Percentiles rank a stretch among this genome's conserved stretches.
These are phyloP conservation scores for Argentina anserina DNA, from an alignment of 306 rosid genomes.

Conservation along the genomic window DNA sequence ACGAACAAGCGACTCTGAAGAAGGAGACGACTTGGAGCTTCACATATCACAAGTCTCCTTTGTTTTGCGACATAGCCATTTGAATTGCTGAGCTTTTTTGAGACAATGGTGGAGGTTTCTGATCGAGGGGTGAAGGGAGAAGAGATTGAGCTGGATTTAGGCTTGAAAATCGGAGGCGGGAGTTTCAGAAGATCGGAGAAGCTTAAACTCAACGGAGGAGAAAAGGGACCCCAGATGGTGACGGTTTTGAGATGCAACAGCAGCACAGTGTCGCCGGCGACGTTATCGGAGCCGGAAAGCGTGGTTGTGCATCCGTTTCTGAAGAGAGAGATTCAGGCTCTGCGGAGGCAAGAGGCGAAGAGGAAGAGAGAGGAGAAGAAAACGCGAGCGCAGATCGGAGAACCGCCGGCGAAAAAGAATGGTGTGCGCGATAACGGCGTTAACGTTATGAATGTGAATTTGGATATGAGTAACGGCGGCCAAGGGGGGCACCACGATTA, in stretches of 20 bases:
- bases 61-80: no score
- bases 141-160: slow-evolving; percentile 65
- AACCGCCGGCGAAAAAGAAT: slow-evolving; percentile 22
- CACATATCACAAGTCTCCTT: no score
- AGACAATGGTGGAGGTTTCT: slow-evolving; percentile 24
- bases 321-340: slow-evolving; percentile 42
- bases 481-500: slow-evolving; percentile 5
- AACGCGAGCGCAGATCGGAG: neutral
- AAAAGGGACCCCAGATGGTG: neutral
- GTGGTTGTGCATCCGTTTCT: slow-evolving; percentile 10
- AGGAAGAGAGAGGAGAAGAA: slow-evolving; percentile 38
- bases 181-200: slow-evolving; percentile 34
- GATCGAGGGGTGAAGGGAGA: slow-evolving; percentile 22
- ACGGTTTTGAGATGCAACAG: neutral
- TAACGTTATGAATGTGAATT: slow-evolving; percentile 14
- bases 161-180: slow-evolving; percentile 61
- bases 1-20: neutral
- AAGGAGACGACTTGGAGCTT: no score
- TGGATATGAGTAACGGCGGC: slow-evolving; percentile 19
- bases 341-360: slow-evolving; percentile 41
- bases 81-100: neutral
- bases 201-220: neutral
- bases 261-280: neutral
- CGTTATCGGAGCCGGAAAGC: neutral
- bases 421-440: neutral